Evolutionary conservation across 257 asterid species (phyloP), one percentile per base, ranked within the genome.

Genomic region (Prunella vulgaris): DNA sequence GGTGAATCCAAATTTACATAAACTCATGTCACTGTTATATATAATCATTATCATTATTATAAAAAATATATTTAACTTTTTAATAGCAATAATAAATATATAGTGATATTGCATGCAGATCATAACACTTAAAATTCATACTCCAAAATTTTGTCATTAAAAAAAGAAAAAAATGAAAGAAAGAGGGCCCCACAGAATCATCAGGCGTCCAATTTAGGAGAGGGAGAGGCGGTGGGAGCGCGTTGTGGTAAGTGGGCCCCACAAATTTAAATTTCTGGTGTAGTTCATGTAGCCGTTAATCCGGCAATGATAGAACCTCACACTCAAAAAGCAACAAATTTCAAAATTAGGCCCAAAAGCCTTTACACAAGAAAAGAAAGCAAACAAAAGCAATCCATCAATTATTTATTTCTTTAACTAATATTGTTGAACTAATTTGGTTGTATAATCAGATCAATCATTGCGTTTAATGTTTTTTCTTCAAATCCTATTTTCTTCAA

Each of bases 301-400:
- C 54, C 48, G 42, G 18, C 87, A 80, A 88, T 88, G 87, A 76
- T 69, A 70, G 76, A 78, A 76, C 33, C 86, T 77, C 88, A 79
- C 71, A 21, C 83, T 83, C 81, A 70, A 57, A 56, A 72, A 60
- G 69, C 27, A 12, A 5, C 27, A 0, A 53, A 27, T 32, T 65
- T 61, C n/a, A n/a, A 74, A 78, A 60, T 44, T 32, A 27, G 49
- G 73, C 33, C 64, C 10, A 70, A 30, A 70, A 44, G 7, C 68
- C 61, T 32, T 30, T 60, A 37, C 22, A 59, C 28, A 38, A 7
- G 27, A 37, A 60, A 21, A 53, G 5, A 9, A n/a, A 33, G 12
- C 53, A 46, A 27, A n/a, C 22, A 62, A 51, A 60, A 5, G 28
- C 5, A 25, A 51, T 27, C 70, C 68, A 74, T 64, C 10, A 64